Evolutionary conservation across 31 red algal species (phyloP), one percentile per base, ranked within the genome.

Genomic region (Odonthalia washingtoniensis): DNA sequence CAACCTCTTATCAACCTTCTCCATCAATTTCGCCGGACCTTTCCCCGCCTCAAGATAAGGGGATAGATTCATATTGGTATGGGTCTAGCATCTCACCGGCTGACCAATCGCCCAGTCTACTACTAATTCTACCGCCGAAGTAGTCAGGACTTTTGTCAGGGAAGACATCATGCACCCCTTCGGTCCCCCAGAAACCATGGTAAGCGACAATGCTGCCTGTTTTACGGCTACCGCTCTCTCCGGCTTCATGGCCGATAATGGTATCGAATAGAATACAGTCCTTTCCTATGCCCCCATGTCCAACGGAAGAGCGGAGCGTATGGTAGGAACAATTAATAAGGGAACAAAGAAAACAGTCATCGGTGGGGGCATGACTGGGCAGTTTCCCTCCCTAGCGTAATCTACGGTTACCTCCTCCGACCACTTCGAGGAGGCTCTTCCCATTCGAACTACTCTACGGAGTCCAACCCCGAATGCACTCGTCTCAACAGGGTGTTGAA

Each of bases 211-310:
- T n/a, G 75, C 75, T 46, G 62, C 75, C 45, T 42, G 40, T 28
- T 52, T 78, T 53, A 78, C 45, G 36, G 75, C 45, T 5, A 26
- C 40, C 40, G 2, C 41, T 28, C 26, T 75, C 5, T n/a, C 52
- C 27, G 3, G 33, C 21, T 78, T 4, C 41, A 27, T 52, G 75
- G 33, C 2, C 2, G 5, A 27, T 33, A 78, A 78, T 3, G 75
- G 21, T 6, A 52, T 46, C 1, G 4, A 52, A 52, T 53, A 35
- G 75, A 78, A 3, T 2, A 49, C 36, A 4, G 75, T 78, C 24
- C 75, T 78, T n/a, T 4, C 75, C 2, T 78, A 78, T 41, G 75
- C 75, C 17, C 75, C 36, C 17, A 78, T 53, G 45, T 42, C 36
- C 28, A 78, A 78, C 44, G 41, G 75, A 3, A 27, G 75, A 1